These are phyloP conservation scores for Rhinocladiella mackenziei DNA, from an alignment of 2,329 filamentous ascomycete genomes.

Conservation along the genomic window DNA sequence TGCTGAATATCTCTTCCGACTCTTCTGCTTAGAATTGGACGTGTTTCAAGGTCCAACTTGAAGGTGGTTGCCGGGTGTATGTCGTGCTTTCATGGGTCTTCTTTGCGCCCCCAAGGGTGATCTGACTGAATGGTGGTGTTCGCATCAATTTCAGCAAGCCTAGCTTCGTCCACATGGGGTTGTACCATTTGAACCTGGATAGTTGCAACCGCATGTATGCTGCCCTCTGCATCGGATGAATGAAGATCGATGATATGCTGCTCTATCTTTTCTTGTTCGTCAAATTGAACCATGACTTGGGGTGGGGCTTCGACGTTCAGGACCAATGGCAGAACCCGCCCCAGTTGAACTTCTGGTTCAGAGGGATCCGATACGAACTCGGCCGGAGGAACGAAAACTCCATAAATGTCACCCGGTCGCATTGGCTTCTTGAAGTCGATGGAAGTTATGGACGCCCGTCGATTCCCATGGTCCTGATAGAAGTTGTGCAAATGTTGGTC, in stretches of 20 bases:
- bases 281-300: constrained; percentile 39
- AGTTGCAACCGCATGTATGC: constrained; percentile 18
- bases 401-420: constrained; percentile 59
- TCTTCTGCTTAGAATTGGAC: too few relatives aligned
- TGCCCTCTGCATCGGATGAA: constrained; percentile 3
- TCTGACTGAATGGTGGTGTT: too few relatives aligned
- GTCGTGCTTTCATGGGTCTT: too few relatives aligned
- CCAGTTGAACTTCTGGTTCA: too few relatives aligned
- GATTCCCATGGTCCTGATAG: constrained; percentile 35
- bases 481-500: constrained; percentile 37
- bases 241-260: constrained; percentile 10
- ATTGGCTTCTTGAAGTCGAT: constrained; percentile 62
- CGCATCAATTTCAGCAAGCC: constrained; percentile 11
- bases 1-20: too few relatives aligned
- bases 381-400: constrained; percentile 47
- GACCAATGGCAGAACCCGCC: too few relatives aligned
- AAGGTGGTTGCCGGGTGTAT: too few relatives aligned
- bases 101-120: too few relatives aligned
- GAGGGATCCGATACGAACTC: too few relatives aligned
- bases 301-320: constrained; percentile 36
- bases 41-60: too few relatives aligned
- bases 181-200: constrained; percentile 14
- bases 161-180: constrained; percentile 4
- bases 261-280: neutral
- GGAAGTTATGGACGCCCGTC: constrained; percentile 52